Conservation (phyloP, 1,284 basidiomycete species). For the Moniliophthora roreri region DNA sequence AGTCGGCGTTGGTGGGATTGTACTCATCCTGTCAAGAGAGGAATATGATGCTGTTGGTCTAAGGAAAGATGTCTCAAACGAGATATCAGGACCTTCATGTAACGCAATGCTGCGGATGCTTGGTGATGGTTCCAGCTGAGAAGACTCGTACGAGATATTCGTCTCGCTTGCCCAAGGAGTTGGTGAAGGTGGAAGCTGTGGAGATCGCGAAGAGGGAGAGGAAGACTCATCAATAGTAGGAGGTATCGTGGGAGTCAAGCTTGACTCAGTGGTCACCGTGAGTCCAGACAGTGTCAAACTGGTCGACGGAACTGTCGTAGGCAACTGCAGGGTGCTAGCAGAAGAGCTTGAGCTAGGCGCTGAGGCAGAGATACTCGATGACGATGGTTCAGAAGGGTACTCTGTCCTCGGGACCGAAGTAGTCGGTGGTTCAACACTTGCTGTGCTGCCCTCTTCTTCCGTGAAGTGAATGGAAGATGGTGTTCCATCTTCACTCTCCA, state of each 20-base stretch:
- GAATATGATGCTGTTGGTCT: slow-evolving; percentile 48
- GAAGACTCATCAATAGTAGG: no score
- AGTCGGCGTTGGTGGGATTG: slow-evolving; percentile 40
- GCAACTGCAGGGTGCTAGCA: not conserved
- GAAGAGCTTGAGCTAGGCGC: slow-evolving; percentile 7
- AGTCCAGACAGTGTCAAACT: slow-evolving; percentile 1
- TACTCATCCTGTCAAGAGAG: slow-evolving; percentile 39
- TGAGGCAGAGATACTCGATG: slow-evolving; percentile 2
- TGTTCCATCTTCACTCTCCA: not conserved
- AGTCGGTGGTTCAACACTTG: slow-evolving; percentile 7
- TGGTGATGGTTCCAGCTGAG: slow-evolving; percentile 64
- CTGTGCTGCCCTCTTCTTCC: not conserved
- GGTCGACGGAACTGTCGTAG: not conserved
- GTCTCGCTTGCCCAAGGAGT: slow-evolving; percentile 56
- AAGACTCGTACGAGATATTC: slow-evolving; percentile 69
- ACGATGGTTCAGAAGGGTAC: not conserved
- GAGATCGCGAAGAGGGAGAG: slow-evolving; percentile 10
- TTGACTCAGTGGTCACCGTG: slow-evolving; percentile 5
- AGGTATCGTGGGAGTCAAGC: slow-evolving; percentile 11
- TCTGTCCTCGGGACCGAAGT: not conserved
- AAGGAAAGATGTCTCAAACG: slow-evolving; percentile 60
- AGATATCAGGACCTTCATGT: slow-evolving; percentile 57
- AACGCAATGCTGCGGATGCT: slow-evolving; percentile 57
- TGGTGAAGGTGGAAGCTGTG: slow-evolving; percentile 6
- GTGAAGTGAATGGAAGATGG: slow-evolving; percentile 1